phyloP scores from a whole-genome alignment of 805 yeast species.

The Ogataea zsoltii region DNA sequence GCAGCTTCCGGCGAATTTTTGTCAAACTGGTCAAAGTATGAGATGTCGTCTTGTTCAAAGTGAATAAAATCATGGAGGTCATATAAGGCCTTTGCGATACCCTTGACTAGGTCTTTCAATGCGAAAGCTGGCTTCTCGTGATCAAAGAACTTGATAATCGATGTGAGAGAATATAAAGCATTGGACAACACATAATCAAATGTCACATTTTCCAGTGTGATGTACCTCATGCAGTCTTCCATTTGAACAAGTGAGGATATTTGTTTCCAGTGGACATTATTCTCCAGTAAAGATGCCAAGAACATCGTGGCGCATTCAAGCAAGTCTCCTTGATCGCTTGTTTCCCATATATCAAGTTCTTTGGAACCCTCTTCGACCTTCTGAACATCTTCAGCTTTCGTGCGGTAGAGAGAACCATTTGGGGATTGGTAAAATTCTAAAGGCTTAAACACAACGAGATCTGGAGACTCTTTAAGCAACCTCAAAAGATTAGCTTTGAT shows the following conservation, averaged over 20 bases:
- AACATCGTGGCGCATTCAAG: constrained; percentile 53
- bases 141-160: constrained; percentile 57
- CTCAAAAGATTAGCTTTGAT: constrained; percentile 50
- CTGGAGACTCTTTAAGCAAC: constrained; percentile 48
- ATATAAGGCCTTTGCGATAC: constrained; percentile 15
- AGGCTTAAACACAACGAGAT: constrained; percentile 38
- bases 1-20: constrained; percentile 23
- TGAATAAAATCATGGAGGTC: constrained; percentile 29
- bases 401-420: constrained; percentile 40
- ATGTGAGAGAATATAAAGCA: constrained; percentile 52
- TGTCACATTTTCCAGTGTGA: constrained; percentile 55
- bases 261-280: constrained; percentile 49
- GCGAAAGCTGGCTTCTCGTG: constrained; percentile 55
- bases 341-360: constrained; percentile 55
- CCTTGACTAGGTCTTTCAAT: constrained; percentile 22
- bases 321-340: constrained; percentile 44
- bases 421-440: constrained; percentile 46
- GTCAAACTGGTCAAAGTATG: constrained; percentile 41
- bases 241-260: constrained; percentile 39
- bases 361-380: constrained; percentile 42
- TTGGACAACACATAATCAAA: constrained; percentile 60
- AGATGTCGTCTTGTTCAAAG: constrained; percentile 30
- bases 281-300: constrained; percentile 53
- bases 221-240: constrained; percentile 47
- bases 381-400: constrained; percentile 41